Evolutionary conservation across 345 rosid species (phyloP).

Genomic region (Corchorus capsularis): DNA sequence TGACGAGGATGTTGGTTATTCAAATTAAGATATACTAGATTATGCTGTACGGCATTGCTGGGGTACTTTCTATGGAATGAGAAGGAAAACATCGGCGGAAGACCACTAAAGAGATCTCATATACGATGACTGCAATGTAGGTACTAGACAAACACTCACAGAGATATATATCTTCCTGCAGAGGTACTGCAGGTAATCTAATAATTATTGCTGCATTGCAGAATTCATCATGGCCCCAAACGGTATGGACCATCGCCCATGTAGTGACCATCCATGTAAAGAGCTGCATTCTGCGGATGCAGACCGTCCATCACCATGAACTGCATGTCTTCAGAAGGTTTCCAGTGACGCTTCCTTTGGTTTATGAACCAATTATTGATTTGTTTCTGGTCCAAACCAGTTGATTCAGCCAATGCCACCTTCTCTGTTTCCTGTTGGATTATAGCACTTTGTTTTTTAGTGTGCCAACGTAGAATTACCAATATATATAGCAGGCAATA

Average conservation of each 20-base stretch:
- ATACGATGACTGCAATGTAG: constrained; percentile 9
- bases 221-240: constrained; percentile 63
- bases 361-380: constrained; percentile 99
- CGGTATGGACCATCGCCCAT: constrained; percentile 94
- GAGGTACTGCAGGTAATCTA: not conserved
- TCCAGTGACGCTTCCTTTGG: constrained; percentile 98
- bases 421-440: constrained; percentile 83
- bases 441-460: not conserved
- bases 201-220: constrained; percentile 1
- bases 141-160: constrained; percentile 1
- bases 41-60: constrained; percentile 1
- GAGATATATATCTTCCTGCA: not conserved
- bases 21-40: constrained; percentile 4
- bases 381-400: constrained; percentile 98
- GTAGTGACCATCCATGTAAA: constrained; percentile 89
- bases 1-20: constrained; percentile 8
- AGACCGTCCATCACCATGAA: constrained; percentile 99
- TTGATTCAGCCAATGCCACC: constrained; percentile 92
- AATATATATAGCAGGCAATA: not conserved
- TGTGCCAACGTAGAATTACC: not conserved
- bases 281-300: constrained; percentile 82
- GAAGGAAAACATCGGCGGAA: not conserved
- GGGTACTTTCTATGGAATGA: not conserved
- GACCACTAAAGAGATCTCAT: not conserved
- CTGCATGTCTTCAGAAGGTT: constrained; percentile 99